Evolutionary conservation across 2,329 filamentous ascomycete genomes (phyloP), one percentile per base, ranked within the genome.

Genomic region (Neopestalotiopsis sp.): DNA sequence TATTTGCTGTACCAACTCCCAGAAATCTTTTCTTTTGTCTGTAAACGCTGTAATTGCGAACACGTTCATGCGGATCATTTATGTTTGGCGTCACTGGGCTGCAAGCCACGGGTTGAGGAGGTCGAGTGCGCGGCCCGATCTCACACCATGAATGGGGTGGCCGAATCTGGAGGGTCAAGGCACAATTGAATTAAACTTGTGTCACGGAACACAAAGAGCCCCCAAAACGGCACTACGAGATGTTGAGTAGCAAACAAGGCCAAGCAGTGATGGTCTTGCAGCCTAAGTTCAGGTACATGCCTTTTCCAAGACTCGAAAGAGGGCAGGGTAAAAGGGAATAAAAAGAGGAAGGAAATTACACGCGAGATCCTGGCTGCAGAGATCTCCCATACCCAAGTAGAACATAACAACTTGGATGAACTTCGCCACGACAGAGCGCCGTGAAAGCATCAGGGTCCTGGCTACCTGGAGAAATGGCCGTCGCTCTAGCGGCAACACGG

Each of bases 61-160:
- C 45, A 52, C 45, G 45, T 52, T 52, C 45, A 52, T 52, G 45
- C 45, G 45, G 45, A 52, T 52, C 45, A 52, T 52, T 17, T n/a
- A n/a, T 52, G 17, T 17, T n/a, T 52, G 45, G 45, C 45, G 45
- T 52, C 9, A 24, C 17, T 52, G 45, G 45, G 45, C 45, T 52
- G 45, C 45, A 52, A 52, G 45, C 45, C 45, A 52, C 45, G 45
- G 45, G 45, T 17, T 52, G 45, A 52, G 45, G 20, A 17, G 17
- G 17, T n/a, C 17, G 20, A 20, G 45, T 52, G 45, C 45, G 20
- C 45, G 45, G 45, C 45, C 45, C 45, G 45, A 52, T 52, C 45
- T 52, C 45, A 52, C n/a, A 52, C 17, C 45, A 6, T 52, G 45
- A 52, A 52, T 52, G n/a, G 45, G 10, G 45, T 52, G 45, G n/a